A percentile compares a stretch with the other conserved stretches of the same genome.
phyloP scores from a whole-genome alignment of 805 yeast species.

The Candida quercuum region DNA sequence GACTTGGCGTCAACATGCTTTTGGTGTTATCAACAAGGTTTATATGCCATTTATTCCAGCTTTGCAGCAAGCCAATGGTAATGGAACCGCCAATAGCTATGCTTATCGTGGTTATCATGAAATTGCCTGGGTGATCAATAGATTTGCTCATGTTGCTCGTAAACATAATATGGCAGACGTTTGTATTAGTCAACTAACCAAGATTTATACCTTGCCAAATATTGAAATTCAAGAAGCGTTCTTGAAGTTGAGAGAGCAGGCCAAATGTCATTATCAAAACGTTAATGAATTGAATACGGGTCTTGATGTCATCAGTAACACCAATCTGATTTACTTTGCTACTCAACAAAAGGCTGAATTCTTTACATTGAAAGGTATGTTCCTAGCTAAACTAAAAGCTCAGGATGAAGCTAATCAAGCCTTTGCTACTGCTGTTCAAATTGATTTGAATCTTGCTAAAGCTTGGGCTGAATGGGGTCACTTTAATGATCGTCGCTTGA shows the following conservation, averaged over 20 bases:
- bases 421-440: constrained; percentile 95
- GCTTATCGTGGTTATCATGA: constrained; percentile 98
- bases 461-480: constrained; percentile 99
- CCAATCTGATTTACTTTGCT: constrained; percentile 92
- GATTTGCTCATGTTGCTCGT: constrained; percentile 98
- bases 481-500: constrained; percentile 83
- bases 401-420: constrained; percentile 97
- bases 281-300: constrained; percentile 90
- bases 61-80: constrained; percentile 64
- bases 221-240: constrained; percentile 98
- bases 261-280: constrained; percentile 94
- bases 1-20: constrained; percentile 98
- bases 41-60: constrained; percentile 90
- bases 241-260: constrained; percentile 91
- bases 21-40: constrained; percentile 90
- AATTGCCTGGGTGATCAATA: constrained; percentile 96
- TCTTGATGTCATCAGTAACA: constrained; percentile 91
- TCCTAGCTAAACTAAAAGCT: constrained; percentile 82
- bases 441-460: constrained; percentile 88
- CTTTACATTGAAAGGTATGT: constrained; percentile 97
- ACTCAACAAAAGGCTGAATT: constrained; percentile 98
- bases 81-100: constrained; percentile 76
- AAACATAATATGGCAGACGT: constrained; percentile 97
- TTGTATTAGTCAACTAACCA: constrained; percentile 85
- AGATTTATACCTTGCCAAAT: constrained; percentile 92